Conservation (phyloP, 371 early-diverging fungal genomes). For the Sporodiniella umbellata region DNA sequence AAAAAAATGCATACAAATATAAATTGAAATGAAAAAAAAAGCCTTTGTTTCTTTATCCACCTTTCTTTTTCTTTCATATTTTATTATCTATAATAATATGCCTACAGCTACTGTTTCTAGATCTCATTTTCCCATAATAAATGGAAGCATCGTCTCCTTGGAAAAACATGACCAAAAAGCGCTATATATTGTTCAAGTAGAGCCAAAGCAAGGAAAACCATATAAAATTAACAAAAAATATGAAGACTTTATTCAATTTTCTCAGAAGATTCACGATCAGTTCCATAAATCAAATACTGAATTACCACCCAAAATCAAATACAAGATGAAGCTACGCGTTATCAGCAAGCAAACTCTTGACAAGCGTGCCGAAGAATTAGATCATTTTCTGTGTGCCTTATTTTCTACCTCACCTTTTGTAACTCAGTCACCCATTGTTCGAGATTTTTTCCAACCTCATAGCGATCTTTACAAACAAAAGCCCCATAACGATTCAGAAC, state of each 20-base stretch:
- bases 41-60: neutral
- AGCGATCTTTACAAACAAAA: too few species aligned
- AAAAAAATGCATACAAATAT: conserved; percentile 1
- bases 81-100: neutral
- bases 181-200: conserved; percentile 16
- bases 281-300: conserved; percentile 8
- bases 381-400: conserved; percentile 15
- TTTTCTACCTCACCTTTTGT: conserved; percentile 10
- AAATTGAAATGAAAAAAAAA: neutral
- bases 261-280: conserved; percentile 19
- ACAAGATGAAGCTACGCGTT: conserved; percentile 4
- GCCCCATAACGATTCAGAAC: neutral
- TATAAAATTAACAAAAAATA: conserved; percentile 16
- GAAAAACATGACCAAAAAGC: conserved; percentile 26
- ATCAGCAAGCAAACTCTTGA: conserved; percentile 8
- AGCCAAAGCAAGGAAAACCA: conserved; percentile 4
- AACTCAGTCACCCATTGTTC: conserved; percentile 15
- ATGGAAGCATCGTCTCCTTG: conserved; percentile 16
- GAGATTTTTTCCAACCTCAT: conserved; percentile 18
- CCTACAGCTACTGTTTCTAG: conserved; percentile 2
- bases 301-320: conserved; percentile 17
- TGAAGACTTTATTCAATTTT: conserved; percentile 25
- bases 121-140: conserved; percentile 3
- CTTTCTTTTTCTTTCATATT: neutral
- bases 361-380: conserved; percentile 21